phyloP scores from a whole-genome alignment of 2,329 filamentous ascomycete species.

The Cordyceps militaris region DNA sequence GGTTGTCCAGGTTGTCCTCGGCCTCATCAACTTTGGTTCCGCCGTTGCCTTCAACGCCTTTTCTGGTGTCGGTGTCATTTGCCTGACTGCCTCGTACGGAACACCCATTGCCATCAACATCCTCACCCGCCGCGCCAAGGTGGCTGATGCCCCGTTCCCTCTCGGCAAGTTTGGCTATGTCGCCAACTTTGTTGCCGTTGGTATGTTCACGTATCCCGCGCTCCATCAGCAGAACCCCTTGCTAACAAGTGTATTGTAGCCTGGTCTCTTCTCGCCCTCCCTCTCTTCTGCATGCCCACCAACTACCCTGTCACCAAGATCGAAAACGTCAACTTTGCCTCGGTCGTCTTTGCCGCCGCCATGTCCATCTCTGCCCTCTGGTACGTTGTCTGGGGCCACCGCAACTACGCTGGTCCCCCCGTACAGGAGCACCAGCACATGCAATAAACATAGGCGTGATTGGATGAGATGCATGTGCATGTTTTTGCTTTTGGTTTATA shows the following conservation, averaged over 20 bases:
- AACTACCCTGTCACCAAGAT: slow-evolving; percentile 49
- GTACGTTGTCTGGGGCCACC: slow-evolving; percentile 64
- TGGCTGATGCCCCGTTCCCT: slow-evolving; percentile 51
- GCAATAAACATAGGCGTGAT: slow-evolving; percentile 1
- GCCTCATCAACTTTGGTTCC: slow-evolving; percentile 63
- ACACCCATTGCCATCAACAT: slow-evolving; percentile 59
- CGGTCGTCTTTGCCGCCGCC: slow-evolving; percentile 65
- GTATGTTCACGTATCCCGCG: slow-evolving; percentile 36
- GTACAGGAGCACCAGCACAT: slow-evolving; percentile 30
- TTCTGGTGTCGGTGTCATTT: slow-evolving; percentile 63
- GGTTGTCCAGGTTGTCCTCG: slow-evolving; percentile 56
- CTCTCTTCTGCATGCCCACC: slow-evolving; percentile 68
- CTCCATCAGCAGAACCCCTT: background rate
- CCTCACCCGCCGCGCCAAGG: slow-evolving; percentile 50
- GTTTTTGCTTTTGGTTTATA: background rate
- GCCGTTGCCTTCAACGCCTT: slow-evolving; percentile 66
- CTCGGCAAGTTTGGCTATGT: slow-evolving; percentile 55
- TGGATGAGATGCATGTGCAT: slow-evolving; percentile 4
- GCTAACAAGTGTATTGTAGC: slow-evolving; percentile 34
- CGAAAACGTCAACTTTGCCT: slow-evolving; percentile 63
- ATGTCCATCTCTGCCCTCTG: slow-evolving; percentile 53
- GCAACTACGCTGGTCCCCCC: slow-evolving; percentile 61
- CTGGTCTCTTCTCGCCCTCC: slow-evolving; percentile 62
- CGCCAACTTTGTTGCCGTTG: slow-evolving; percentile 57
- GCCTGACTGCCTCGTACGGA: slow-evolving; percentile 60